These are phyloP conservation scores for Arxiozyma slooffiae DNA, from an alignment of 1,139 yeast species.

Conservation along the genomic window DNA sequence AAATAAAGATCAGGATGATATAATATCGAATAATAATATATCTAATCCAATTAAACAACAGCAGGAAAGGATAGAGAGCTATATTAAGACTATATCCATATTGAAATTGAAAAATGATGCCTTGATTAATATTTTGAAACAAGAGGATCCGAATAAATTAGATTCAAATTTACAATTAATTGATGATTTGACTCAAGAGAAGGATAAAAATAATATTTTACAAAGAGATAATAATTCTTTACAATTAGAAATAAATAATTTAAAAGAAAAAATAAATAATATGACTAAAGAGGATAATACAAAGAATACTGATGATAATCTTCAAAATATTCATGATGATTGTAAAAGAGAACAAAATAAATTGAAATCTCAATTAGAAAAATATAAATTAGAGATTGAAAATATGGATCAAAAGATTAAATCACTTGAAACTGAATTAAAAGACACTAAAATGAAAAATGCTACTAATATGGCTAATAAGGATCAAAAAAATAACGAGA, in stretches of 20 bases:
- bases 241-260: slow-evolving; percentile 1
- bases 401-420: background rate
- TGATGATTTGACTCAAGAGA: slow-evolving; percentile 3
- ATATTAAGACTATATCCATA: slow-evolving; percentile 54
- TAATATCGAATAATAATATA: slow-evolving; percentile 27
- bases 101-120: slow-evolving; percentile 51
- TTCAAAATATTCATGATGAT: background rate
- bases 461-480: background rate
- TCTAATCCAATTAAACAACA: slow-evolving; percentile 47
- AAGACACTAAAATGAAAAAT: background rate
- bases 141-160: slow-evolving; percentile 6
- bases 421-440: background rate
- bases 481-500: background rate
- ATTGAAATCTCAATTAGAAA: background rate
- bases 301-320: background rate
- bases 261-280: slow-evolving; percentile 1
- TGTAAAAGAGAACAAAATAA: background rate
- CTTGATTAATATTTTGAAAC: slow-evolving; percentile 40
- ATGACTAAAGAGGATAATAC: background rate
- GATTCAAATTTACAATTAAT: slow-evolving; percentile 5
- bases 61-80: slow-evolving; percentile 40
- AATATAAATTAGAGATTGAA: slow-evolving; percentile 1
- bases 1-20: slow-evolving; percentile 7
- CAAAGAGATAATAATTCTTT: slow-evolving; percentile 1
- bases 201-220: slow-evolving; percentile 4